Conservation (phyloP, 495 filamentous ascomycete genomes). For the Hypomontagnella submonticulosa region DNA sequence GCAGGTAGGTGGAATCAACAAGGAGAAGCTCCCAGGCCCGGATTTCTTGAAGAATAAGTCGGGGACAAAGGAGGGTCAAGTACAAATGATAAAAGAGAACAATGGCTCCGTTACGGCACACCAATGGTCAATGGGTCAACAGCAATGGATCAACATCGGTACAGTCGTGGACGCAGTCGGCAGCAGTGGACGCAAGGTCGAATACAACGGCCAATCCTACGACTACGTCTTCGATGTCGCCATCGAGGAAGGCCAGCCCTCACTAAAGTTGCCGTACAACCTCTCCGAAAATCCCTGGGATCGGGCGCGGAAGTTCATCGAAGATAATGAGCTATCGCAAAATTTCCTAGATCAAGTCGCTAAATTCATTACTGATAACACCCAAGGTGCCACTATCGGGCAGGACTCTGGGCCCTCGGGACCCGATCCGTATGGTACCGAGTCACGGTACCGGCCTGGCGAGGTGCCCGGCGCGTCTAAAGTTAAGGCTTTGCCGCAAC, state of each 20-base stretch:
- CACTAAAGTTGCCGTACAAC: slow-evolving; percentile 94
- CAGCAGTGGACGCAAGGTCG: slow-evolving; percentile 76
- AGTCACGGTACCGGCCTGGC: slow-evolving; percentile 81
- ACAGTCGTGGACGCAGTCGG: slow-evolving; percentile 92
- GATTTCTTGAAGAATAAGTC: slow-evolving; percentile 82
- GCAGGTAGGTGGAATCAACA: slow-evolving; percentile 80
- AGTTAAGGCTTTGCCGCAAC: slow-evolving; percentile 80
- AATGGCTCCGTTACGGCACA: slow-evolving; percentile 84
- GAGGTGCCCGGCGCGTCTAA: slow-evolving; percentile 51
- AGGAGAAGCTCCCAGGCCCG: slow-evolving; percentile 86
- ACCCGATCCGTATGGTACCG: slow-evolving; percentile 79
- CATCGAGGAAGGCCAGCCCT: slow-evolving; percentile 93
- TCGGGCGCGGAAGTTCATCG: slow-evolving; percentile 89
- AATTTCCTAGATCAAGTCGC: slow-evolving; percentile 93
- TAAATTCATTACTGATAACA: slow-evolving; percentile 91
- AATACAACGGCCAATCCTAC: slow-evolving; percentile 87
- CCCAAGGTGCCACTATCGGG: slow-evolving; percentile 84
- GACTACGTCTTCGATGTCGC: slow-evolving; percentile 99
- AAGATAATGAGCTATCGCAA: slow-evolving; percentile 89
- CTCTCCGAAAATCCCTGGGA: slow-evolving; percentile 92
- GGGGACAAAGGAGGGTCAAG: slow-evolving; percentile 92
- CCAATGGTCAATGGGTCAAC: slow-evolving; percentile 74
- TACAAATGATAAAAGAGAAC: slow-evolving; percentile 85
- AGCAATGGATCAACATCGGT: slow-evolving; percentile 84
- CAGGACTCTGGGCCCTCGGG: slow-evolving; percentile 54